A percentile compares a stretch with the other conserved stretches of the same genome.
phyloP scores from a whole-genome alignment of 1,284 basidiomycete species.

The Trichosporon sp. region DNA sequence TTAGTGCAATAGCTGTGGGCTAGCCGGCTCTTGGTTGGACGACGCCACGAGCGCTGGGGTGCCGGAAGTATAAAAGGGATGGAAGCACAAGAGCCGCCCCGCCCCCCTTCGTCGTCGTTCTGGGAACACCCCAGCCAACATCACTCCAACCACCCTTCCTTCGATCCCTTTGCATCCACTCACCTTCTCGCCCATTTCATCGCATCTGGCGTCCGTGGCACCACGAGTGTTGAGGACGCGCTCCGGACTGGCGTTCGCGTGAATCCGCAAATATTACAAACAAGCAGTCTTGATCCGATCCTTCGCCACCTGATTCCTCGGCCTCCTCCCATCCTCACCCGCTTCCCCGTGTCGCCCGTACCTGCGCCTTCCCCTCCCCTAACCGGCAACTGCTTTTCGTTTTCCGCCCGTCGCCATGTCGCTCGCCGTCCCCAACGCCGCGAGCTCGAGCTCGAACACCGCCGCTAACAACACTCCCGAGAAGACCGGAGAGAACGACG shows the following conservation, averaged over 20 bases:
- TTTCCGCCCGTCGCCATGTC: conserved; percentile 19
- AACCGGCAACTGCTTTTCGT: neutral
- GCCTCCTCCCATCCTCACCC: neutral
- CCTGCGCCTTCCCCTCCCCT: neutral
- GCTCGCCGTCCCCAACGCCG: conserved; percentile 24
- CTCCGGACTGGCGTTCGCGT: conserved; percentile 3
- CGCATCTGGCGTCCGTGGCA: conserved; percentile 1
- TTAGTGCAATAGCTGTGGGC: neutral
- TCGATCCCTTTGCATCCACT: neutral
- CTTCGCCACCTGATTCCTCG: neutral
- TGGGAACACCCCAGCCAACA: conserved; percentile 6
- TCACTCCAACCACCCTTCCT: neutral
- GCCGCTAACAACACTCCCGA: neutral
- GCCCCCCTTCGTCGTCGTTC: neutral
- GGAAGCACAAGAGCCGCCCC: conserved; percentile 2
- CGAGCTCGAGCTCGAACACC: conserved; percentile 1
- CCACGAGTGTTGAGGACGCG: neutral
- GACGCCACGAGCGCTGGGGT: neutral
- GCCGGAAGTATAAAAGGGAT: conserved; percentile 6
- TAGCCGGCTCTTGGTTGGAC: neutral
- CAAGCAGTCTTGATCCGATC: neutral
- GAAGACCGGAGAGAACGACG: conserved; percentile 5
- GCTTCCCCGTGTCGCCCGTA: neutral
- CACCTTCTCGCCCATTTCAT: neutral
- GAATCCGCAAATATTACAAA: conserved; percentile 7